These are phyloP conservation scores for Trichoderma koningii DNA, from an alignment of 2,329 filamentous ascomycete species.

Conservation along the genomic window DNA sequence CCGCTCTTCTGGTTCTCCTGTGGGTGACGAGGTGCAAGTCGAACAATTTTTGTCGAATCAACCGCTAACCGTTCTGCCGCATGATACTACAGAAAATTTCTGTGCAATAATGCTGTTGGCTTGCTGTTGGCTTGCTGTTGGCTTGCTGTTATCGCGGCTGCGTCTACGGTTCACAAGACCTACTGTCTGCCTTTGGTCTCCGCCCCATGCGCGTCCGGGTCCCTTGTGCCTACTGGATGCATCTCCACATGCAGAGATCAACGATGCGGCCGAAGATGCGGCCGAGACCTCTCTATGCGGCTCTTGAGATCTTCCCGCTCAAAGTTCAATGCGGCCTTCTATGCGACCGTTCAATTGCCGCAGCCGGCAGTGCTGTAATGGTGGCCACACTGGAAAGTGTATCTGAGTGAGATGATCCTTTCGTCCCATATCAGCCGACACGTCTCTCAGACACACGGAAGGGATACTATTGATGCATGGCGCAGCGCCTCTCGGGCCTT, in stretches of 20 bases:
- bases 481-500: constrained; percentile 14
- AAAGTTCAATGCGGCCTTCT: constrained; percentile 28
- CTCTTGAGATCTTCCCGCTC: constrained; percentile 27
- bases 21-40: constrained; percentile 3
- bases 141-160: constrained; percentile 14
- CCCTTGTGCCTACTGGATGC: background rate
- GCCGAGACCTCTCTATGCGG: constrained; percentile 3
- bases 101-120: constrained; percentile 2
- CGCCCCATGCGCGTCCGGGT: background rate
- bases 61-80: background rate
- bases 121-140: background rate
- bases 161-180: background rate
- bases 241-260: constrained; percentile 5
- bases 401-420: constrained; percentile 8
- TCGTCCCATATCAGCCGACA: constrained; percentile 9
- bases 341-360: constrained; percentile 27
- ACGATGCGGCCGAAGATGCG: constrained; percentile 7
- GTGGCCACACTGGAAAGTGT: background rate
- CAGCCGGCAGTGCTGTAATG: constrained; percentile 18
- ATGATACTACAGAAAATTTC: background rate
- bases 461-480: constrained; percentile 15
- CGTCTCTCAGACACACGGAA: background rate
- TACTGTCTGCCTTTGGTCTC: constrained; percentile 11
- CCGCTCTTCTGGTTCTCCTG: background rate
- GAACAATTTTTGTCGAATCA: constrained; percentile 15